Conservation (phyloP, 108 stramenopile genomes). For the Stephanodiscus minutulus region DNA sequence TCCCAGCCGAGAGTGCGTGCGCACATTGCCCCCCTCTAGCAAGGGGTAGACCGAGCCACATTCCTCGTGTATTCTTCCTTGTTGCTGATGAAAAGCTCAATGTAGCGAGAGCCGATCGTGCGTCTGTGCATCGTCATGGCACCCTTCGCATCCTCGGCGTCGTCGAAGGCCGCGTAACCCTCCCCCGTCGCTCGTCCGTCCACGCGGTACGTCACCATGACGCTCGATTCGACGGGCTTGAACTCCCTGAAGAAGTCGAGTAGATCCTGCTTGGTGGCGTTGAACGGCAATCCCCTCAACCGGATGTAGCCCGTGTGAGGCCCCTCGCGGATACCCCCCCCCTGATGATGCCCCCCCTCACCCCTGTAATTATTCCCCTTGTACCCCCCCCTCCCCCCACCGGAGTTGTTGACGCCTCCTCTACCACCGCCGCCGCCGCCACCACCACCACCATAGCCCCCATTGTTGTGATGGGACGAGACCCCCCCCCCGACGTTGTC, state of each 20-base stretch:
- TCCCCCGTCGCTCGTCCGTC: constrained; percentile 95
- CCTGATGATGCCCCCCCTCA: constrained; percentile 58
- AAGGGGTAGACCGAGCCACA: constrained; percentile 71
- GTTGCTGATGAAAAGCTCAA: constrained; percentile 95
- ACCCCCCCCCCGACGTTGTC: constrained; percentile 30
- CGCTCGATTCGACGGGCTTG: constrained; percentile 78
- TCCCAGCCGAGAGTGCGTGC: not conserved
- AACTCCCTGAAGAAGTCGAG: constrained; percentile 86
- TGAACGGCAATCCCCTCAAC: constrained; percentile 94
- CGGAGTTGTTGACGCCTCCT: constrained; percentile 24
- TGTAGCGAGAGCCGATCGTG: constrained; percentile 91
- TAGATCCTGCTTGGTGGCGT: constrained; percentile 87
- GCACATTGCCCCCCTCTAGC: constrained; percentile 34
- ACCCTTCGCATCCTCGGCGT: constrained; percentile 78
- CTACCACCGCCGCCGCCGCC: constrained; percentile 44
- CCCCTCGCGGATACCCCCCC: constrained; percentile 87
- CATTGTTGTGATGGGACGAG: constrained; percentile 9
- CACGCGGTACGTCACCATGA: constrained; percentile 86
- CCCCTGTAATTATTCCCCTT: constrained; percentile 28
- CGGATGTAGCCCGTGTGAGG: constrained; percentile 91
- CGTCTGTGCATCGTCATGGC: constrained; percentile 87
- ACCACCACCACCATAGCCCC: constrained; percentile 28
- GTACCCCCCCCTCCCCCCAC: constrained; percentile 41
- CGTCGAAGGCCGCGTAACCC: constrained; percentile 86
- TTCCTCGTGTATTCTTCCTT: constrained; percentile 90